These are phyloP conservation scores for Magnolia kwangsiensis DNA, from an alignment of 164 flowering plant species.

Conservation along the genomic window DNA sequence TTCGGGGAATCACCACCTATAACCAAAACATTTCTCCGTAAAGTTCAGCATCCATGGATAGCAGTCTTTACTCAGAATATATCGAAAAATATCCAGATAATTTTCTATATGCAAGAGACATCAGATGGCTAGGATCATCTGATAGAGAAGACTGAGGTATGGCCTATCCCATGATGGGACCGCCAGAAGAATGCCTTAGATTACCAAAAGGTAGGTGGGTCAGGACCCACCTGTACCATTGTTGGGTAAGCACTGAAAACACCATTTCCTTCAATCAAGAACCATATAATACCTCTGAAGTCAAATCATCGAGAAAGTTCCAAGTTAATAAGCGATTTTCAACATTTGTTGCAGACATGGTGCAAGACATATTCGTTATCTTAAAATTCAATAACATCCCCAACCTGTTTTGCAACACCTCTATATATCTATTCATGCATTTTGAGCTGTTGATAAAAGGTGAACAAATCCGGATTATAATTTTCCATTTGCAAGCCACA, in stretches of 20 bases:
- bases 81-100: not conserved
- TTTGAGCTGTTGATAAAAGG: not conserved
- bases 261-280: not conserved
- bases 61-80: not conserved
- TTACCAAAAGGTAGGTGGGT: not conserved
- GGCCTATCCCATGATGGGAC: not conserved
- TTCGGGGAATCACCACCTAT: slow-evolving; percentile 93
- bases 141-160: no score
- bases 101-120: not conserved
- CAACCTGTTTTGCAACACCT: not conserved
- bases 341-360: no score
- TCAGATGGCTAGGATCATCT: not conserved
- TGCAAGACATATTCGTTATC: not conserved
- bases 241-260: not conserved
- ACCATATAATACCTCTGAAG: no score
- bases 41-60: slow-evolving; percentile 1
- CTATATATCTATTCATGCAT: not conserved
- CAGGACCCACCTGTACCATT: not conserved
- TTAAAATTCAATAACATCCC: not conserved
- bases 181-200: not conserved
- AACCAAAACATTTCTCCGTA: not conserved
- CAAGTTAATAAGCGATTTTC: no score
- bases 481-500: not conserved
- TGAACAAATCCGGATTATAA: not conserved
- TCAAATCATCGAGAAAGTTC: no score